Percentiles rank a stretch among this genome's conserved stretches.
These are phyloP conservation scores for Penicillium pancosmium DNA, from an alignment of 495 filamentous ascomycete species.

Conservation along the genomic window DNA sequence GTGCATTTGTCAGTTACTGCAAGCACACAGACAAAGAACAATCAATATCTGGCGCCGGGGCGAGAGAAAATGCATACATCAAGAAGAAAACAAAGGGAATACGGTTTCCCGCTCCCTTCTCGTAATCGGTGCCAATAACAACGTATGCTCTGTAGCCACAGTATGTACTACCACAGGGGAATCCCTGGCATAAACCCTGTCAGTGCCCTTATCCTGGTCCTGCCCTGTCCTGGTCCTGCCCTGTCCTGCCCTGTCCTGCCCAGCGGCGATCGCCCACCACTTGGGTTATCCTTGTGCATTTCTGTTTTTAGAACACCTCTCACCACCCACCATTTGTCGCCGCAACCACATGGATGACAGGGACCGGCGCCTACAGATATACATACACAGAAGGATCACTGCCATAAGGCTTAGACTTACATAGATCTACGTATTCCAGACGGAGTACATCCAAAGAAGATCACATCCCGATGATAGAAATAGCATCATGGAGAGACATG, in stretches of 20 bases:
- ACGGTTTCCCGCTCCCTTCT: background rate
- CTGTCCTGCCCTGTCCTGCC: background rate
- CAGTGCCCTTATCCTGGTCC: too few species aligned
- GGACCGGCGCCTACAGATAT: background rate
- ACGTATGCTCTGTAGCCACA: too few species aligned
- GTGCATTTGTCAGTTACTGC: too few species aligned
- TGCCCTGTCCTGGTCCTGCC: too few species aligned
- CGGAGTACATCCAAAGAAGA: too few species aligned
- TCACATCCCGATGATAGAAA: background rate
- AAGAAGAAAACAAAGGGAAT: background rate
- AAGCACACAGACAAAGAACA: background rate
- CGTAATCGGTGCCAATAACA: background rate
- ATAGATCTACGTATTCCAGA: too few species aligned
- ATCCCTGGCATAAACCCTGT: background rate
- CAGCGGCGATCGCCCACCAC: background rate
- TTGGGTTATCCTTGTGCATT: background rate
- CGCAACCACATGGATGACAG: conserved; percentile 19
- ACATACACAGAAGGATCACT: background rate
- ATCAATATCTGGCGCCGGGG: background rate
- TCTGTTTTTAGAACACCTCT: conserved; percentile 14
- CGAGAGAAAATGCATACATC: background rate
- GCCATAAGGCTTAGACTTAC: conserved; percentile 1
- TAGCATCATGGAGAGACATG: background rate
- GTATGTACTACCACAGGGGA: background rate
- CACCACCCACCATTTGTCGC: conserved; percentile 5